Base-by-base conservation (phyloP, 108 stramenopile genomes). In the Fistulifera solaris region DNA sequence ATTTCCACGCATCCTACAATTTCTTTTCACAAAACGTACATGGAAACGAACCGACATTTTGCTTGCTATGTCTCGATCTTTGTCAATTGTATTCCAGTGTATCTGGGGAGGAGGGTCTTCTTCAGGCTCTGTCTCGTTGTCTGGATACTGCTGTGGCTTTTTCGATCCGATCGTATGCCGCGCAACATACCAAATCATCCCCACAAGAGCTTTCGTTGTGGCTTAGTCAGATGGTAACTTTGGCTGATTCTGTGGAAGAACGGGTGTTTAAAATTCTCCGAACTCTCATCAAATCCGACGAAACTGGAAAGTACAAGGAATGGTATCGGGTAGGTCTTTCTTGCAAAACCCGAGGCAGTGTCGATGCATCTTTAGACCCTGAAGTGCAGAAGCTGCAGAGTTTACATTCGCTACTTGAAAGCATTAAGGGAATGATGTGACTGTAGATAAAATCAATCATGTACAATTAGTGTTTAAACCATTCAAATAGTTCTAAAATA, bases 21-120 rank as follows among this genome's bases (percentile, higher is more conserved):
- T 91, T 80, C 38, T 91, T 81, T 38, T 71, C 59, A 15, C 56
- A 42, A 26, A 25, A 72, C 17, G 26, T 71, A 0, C 18, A 44
- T 18, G 83, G 85, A 2, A 87, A 91, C 52, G 85, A 85, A 56
- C 43, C 78, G 8, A 83, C 89, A 7, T 85, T 91, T 63, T 73
- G 84, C 44, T 56, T 84, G 31, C 58, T 91, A 16, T 84, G 83
- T 50, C 53, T 91, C 26, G 89, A 91, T 60, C 61, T 85, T 48
- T 75, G 81, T 0, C 77, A 70, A 52, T 52, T 91, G 43, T 91
- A 86, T 45, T 71, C 89, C 11, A 68, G 80, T 1, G 83, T 85
- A 27, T 48, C 68, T 15, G 78, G 78, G 11, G 73, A 85, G 65
- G 85, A 87, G 46, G 76, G 89, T 40, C 60, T 75, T 6, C 28